These are phyloP conservation scores for Ligustrum vulgare DNA, from an alignment of 257 asterid species.

Conservation along the genomic window DNA sequence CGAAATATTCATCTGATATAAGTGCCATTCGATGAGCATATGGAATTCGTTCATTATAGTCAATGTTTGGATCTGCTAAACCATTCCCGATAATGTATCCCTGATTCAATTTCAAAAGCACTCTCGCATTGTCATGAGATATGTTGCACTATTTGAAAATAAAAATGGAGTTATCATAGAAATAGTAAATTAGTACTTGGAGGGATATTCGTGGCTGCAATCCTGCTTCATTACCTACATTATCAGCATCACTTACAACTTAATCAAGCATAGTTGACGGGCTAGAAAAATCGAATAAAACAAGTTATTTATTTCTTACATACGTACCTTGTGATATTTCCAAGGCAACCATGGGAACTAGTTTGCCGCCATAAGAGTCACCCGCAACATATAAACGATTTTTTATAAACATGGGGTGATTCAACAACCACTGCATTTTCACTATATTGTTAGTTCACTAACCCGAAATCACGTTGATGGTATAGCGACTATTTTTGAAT, in stretches of 20 bases:
- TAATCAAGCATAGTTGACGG: neutral
- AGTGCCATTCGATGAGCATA: constrained; percentile 56
- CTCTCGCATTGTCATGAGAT: neutral
- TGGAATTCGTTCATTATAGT: constrained; percentile 32
- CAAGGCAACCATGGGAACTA: constrained; percentile 40
- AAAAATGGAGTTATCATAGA: neutral
- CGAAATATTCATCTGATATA: constrained; percentile 40
- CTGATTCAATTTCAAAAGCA: constrained; percentile 19
- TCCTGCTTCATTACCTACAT: constrained; percentile 53
- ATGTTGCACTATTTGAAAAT: no score
- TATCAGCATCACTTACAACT: neutral
- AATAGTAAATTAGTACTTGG: constrained; percentile 27
- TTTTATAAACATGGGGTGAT: constrained; percentile 38
- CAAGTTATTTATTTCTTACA: neutral
- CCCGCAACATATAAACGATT: constrained; percentile 48
- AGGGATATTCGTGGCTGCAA: constrained; percentile 36
- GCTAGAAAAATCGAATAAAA: neutral
- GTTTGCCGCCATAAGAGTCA: constrained; percentile 59
- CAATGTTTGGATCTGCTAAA: neutral
- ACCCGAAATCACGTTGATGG: neutral
- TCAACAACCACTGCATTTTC: constrained; percentile 53
- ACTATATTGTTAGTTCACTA: neutral
- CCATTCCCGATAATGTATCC: constrained; percentile 55
- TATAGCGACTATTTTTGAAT: neutral
- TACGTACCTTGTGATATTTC: constrained; percentile 44